Evolutionary conservation across 2,329 filamentous ascomycete species (phyloP).

Genomic region (Fusarium veterinarium): DNA sequence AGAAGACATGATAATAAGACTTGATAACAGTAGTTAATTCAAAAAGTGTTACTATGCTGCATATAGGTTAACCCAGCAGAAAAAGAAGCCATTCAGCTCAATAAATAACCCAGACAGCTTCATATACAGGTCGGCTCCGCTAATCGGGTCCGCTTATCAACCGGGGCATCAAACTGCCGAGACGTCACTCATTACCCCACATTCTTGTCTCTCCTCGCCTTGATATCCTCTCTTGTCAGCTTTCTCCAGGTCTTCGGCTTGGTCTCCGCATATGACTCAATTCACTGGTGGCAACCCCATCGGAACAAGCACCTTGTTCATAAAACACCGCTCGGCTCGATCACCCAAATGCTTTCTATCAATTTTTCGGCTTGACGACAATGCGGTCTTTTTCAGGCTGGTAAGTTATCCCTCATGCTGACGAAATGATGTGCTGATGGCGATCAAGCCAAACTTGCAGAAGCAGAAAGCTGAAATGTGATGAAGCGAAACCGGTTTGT

Average conservation of each 20-base stretch:
- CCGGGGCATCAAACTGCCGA: neutral
- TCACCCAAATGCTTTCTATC: neutral
- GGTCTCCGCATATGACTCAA: neutral
- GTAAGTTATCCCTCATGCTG: neutral
- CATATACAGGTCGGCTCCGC: neutral
- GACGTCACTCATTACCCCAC: conserved; percentile 33
- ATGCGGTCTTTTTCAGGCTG: conserved; percentile 43
- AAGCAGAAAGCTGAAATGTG: conserved; percentile 44
- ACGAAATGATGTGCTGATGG: neutral
- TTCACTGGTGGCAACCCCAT: neutral
- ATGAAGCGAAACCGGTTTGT: conserved; percentile 39
- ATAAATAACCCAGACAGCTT: neutral
- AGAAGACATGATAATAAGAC: conserved; percentile 7
- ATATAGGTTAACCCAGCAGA: fast-evolving
- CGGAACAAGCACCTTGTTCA: neutral
- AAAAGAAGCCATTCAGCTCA: neutral
- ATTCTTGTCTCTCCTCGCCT: conserved; percentile 18
- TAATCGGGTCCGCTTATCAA: conserved; percentile 11
- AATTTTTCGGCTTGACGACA: neutral
- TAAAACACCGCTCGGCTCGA: neutral
- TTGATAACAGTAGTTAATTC: neutral
- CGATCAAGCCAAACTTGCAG: conserved; percentile 35
- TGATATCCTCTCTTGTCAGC: conserved; percentile 11
- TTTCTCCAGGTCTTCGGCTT: neutral
- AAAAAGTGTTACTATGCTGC: too few relatives aligned